Evolutionary conservation across 2,329 filamentous ascomycete species (phyloP).

Genomic region (Phialophora macrospora): DNA sequence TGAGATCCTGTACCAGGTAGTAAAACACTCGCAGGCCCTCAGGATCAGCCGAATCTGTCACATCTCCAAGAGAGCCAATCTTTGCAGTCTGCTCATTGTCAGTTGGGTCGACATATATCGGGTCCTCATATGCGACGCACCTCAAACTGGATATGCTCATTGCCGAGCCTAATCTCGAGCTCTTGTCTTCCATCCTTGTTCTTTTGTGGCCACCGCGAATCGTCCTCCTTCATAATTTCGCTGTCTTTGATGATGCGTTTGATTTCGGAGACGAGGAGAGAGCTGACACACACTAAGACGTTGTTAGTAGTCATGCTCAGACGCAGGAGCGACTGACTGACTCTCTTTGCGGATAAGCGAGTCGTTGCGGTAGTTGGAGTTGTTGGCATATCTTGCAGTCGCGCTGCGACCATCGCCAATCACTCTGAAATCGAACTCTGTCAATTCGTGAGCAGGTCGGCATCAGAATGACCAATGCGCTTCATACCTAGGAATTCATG

Average conservation of each 20-base stretch:
- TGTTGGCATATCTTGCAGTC: constrained; percentile 95
- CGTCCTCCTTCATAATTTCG: constrained; percentile 98
- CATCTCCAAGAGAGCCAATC: constrained; percentile 94
- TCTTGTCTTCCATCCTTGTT: constrained; percentile 98
- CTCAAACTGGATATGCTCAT: constrained; percentile 98
- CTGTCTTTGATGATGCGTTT: constrained; percentile 96
- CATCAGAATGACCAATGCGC: neutral
- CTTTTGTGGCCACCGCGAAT: constrained; percentile 98
- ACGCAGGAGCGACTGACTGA: constrained; percentile 55
- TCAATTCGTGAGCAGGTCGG: constrained; percentile 25
- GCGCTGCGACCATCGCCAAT: constrained; percentile 92
- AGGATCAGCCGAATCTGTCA: constrained; percentile 92
- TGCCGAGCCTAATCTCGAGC: constrained; percentile 89
- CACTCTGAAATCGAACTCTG: constrained; percentile 95
- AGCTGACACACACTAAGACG: constrained; percentile 86
- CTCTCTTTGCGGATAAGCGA: constrained; percentile 99
- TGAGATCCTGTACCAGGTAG: constrained; percentile 96
- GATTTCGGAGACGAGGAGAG: constrained; percentile 87
- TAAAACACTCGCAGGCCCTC: constrained; percentile 97
- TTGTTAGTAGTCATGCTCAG: constrained; percentile 33
- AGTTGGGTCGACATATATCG: neutral
- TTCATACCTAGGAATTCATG: constrained; percentile 89
- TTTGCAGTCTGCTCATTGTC: constrained; percentile 77
- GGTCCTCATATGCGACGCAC: constrained; percentile 55
- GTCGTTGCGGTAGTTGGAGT: constrained; percentile 99